Conservation (phyloP, 805 yeast species). For the Candida argentea region DNA sequence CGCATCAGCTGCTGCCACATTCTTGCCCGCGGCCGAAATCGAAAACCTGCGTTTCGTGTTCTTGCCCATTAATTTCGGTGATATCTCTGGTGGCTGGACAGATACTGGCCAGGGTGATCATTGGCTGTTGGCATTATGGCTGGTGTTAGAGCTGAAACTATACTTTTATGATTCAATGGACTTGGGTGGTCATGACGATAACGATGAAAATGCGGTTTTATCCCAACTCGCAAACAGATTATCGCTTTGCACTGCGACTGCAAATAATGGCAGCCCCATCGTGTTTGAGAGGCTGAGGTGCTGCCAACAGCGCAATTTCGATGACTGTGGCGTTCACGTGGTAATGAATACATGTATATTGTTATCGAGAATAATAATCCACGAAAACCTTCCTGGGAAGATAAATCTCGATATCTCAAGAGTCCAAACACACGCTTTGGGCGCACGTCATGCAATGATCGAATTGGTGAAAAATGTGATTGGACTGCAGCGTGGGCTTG, state of each 20-base stretch:
- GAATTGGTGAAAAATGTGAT: slow-evolving; percentile 11
- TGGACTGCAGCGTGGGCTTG: no score
- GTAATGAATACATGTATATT: slow-evolving; percentile 26
- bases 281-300: slow-evolving; percentile 24
- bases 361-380: slow-evolving; percentile 3
- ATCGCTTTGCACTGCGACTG: slow-evolving; percentile 12
- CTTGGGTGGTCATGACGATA: slow-evolving; percentile 8
- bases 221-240: slow-evolving; percentile 14
- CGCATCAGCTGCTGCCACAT: slow-evolving; percentile 26
- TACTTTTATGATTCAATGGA: slow-evolving; percentile 54
- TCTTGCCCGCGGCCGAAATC: slow-evolving; percentile 24
- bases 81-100: slow-evolving; percentile 34
- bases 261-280: slow-evolving; percentile 14
- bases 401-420: slow-evolving; percentile 30
- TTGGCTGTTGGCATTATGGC: slow-evolving; percentile 59
- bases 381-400: slow-evolving; percentile 5
- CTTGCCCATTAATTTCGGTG: slow-evolving; percentile 60
- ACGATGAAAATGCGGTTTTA: slow-evolving; percentile 16
- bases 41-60: slow-evolving; percentile 39
- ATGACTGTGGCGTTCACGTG: slow-evolving; percentile 51
- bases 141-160: slow-evolving; percentile 36
- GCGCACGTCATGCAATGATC: slow-evolving; percentile 32
- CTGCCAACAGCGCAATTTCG: slow-evolving; percentile 56
- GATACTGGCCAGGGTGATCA: slow-evolving; percentile 61
- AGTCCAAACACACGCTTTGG: slow-evolving; percentile 37